A percentile compares a stretch with the other conserved stretches of the same genome.
phyloP scores from a whole-genome alignment of 2,329 filamentous ascomycete species.

The Aschersonia sp. region DNA sequence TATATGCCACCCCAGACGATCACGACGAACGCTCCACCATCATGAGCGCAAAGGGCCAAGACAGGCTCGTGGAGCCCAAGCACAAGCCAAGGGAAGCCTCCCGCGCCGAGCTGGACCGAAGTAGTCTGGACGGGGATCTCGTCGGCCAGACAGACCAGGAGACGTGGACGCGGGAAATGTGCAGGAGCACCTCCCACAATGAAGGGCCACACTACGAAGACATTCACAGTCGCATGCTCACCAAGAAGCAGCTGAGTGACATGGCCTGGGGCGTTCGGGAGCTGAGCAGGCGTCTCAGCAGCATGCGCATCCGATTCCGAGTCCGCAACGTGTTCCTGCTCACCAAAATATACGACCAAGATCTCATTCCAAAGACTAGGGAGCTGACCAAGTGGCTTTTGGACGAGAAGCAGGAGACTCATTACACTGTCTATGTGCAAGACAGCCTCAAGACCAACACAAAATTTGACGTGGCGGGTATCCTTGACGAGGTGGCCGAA shows the following conservation, averaged over 20 bases:
- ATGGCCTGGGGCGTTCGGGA: slow-evolving; percentile 96
- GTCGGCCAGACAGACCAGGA: slow-evolving; percentile 41
- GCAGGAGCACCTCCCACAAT: slow-evolving; percentile 24
- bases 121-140: slow-evolving; percentile 24
- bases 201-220: slow-evolving; percentile 21
- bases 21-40: slow-evolving; percentile 7
- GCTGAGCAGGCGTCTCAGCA: slow-evolving; percentile 71
- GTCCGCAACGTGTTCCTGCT: slow-evolving; percentile 76
- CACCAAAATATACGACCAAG: slow-evolving; percentile 81
- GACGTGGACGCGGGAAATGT: slow-evolving; percentile 35
- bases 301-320: slow-evolving; percentile 66
- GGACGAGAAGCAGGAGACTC: slow-evolving; percentile 47
- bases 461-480: slow-evolving; percentile 55
- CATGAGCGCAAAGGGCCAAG: slow-evolving; percentile 5
- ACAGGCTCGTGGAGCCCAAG: slow-evolving; percentile 11
- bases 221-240: slow-evolving; percentile 59
- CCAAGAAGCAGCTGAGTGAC: slow-evolving; percentile 86
- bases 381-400: slow-evolving; percentile 73
- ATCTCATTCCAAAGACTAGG: slow-evolving; percentile 61
- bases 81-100: slow-evolving; percentile 7
- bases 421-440: slow-evolving; percentile 74
- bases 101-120: slow-evolving; percentile 21
- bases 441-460: slow-evolving; percentile 56
- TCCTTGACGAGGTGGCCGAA: slow-evolving; percentile 46
- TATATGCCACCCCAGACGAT: slow-evolving; percentile 8